Conservation (phyloP, 345 rosid genomes). For the Triadica sebifera region DNA sequence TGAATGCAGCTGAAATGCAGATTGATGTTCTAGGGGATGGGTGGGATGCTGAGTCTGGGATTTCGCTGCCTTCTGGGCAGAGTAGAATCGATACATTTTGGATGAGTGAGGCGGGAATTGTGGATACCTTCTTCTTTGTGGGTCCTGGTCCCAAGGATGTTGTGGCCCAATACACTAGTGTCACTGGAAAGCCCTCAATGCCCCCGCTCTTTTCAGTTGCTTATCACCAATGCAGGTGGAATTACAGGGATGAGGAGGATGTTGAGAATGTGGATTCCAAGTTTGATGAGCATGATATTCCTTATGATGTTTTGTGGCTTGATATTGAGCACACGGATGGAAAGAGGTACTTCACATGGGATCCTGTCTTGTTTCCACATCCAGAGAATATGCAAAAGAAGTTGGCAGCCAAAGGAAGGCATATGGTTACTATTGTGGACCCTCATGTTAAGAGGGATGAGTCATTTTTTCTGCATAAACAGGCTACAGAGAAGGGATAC, state of each 20-base stretch:
- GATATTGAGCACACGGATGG: constrained; percentile 98
- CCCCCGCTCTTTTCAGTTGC: constrained; percentile 86
- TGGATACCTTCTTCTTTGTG: constrained; percentile 84
- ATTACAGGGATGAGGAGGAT: constrained; percentile 98
- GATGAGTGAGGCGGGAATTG: constrained; percentile 99
- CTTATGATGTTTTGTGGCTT: constrained; percentile 97
- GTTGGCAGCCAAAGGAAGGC: constrained; percentile 86
- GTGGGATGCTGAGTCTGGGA: constrained; percentile 81
- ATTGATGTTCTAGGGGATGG: constrained; percentile 88
- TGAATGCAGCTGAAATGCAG: constrained; percentile 99
- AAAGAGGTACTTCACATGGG: constrained; percentile 95
- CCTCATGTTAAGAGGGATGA: constrained; percentile 98
- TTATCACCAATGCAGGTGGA: constrained; percentile 99
- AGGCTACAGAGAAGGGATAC: constrained; percentile 75
- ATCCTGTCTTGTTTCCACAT: constrained; percentile 66
- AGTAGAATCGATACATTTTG: constrained; percentile 76
- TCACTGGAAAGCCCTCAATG: constrained; percentile 84
- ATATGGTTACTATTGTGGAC: constrained; percentile 96
- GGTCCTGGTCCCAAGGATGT: constrained; percentile 94
- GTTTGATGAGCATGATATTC: constrained; percentile 94
- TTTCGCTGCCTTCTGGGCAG: constrained; percentile 56
- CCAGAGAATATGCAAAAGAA: constrained; percentile 93
- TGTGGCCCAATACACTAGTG: constrained; percentile 73
- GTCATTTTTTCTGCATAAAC: constrained; percentile 70
- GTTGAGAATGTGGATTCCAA: constrained; percentile 88